These are phyloP conservation scores for Penicillium freii DNA, from an alignment of 2,329 filamentous ascomycete species.

Conservation along the genomic window DNA sequence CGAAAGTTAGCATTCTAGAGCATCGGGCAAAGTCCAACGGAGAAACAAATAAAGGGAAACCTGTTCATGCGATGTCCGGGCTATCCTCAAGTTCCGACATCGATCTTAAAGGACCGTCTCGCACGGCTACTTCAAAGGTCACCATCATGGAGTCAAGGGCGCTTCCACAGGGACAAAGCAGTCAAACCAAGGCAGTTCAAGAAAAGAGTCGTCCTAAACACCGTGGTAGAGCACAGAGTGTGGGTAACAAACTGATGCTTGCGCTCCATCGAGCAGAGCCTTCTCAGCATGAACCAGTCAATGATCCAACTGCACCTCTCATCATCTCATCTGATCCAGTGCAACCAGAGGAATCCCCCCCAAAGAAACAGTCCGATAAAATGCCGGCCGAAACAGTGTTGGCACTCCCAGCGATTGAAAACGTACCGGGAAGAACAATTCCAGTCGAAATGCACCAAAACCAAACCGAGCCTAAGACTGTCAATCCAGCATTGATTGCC, in stretches of 20 bases:
- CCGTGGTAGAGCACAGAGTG: conserved; percentile 3
- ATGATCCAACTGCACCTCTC: neutral
- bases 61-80: neutral
- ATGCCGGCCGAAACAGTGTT: neutral
- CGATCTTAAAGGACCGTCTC: neutral
- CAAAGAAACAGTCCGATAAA: neutral
- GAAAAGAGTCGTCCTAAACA: neutral
- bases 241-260: conserved; percentile 8
- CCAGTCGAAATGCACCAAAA: neutral
- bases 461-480: neutral
- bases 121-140: neutral
- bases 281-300: neutral
- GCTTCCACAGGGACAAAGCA: neutral
- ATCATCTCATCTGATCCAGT: conserved; percentile 5
- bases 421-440: neutral
- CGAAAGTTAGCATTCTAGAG: conserved; percentile 8
- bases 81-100: neutral
- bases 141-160: conserved; percentile 5
- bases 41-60: neutral
- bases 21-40: neutral
- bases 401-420: neutral
- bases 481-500: neutral
- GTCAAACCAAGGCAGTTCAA: neutral
- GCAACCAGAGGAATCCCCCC: neutral
- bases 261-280: neutral